phyloP scores from a whole-genome alignment of 2,329 filamentous ascomycete species.

The Clonostachys byssicola region DNA sequence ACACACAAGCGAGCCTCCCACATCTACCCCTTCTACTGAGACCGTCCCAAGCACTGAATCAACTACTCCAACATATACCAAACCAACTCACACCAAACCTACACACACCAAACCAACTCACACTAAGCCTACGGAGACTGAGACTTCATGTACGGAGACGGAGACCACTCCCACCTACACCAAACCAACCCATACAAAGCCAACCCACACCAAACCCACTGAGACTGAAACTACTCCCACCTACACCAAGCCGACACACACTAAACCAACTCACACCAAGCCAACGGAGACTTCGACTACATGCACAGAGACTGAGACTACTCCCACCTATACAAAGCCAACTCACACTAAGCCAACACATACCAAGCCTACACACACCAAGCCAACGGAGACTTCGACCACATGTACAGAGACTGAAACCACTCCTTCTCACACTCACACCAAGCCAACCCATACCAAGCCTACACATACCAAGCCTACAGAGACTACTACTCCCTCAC shows the following conservation, averaged over 20 bases:
- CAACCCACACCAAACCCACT: constrained; percentile 12
- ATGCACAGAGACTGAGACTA: neutral
- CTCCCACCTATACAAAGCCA: constrained; percentile 2
- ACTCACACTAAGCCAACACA: constrained; percentile 10
- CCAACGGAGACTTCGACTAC: neutral
- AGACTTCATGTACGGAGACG: constrained; percentile 2
- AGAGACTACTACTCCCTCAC: neutral
- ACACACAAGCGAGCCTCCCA: constrained; percentile 9
- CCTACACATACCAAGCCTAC: constrained; percentile 7
- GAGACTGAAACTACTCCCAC: constrained; percentile 8
- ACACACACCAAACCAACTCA: constrained; percentile 1
- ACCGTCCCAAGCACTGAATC: constrained; percentile 2
- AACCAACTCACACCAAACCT: constrained; percentile 4
- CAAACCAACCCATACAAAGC: constrained; percentile 18
- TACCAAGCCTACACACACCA: constrained; percentile 7
- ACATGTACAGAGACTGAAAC: neutral
- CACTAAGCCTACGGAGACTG: constrained; percentile 3
- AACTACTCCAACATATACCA: neutral
- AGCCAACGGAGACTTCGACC: constrained; percentile 15
- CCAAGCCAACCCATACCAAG: constrained; percentile 11
- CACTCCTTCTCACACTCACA: neutral
- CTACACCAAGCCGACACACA: constrained; percentile 15
- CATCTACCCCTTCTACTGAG: neutral
- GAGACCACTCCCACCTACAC: constrained; percentile 1
- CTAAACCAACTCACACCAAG: neutral